Percentiles rank a stretch among this genome's conserved stretches.
Conservation (phyloP, 2,329 filamentous ascomycete species). For the Tolypocladium ophioglossoides region DNA sequence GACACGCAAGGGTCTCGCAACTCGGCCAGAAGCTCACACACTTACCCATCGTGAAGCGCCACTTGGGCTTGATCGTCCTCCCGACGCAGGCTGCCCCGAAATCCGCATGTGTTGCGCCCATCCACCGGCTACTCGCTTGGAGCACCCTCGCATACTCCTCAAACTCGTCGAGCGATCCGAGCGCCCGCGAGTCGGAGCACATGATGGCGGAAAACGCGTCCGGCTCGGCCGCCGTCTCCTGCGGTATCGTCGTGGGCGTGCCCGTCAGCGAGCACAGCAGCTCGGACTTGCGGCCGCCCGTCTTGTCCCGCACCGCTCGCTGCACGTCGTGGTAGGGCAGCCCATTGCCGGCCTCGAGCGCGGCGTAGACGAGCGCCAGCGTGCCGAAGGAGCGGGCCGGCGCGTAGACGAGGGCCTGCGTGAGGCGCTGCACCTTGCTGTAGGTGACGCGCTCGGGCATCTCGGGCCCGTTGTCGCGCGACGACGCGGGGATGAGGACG, state of each 20-base stretch:
- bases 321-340: slow-evolving; percentile 28
- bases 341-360: slow-evolving; percentile 33
- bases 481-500: slow-evolving; percentile 26
- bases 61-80: slow-evolving; percentile 25
- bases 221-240: slow-evolving; percentile 13
- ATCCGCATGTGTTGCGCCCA: slow-evolving; percentile 31
- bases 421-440: slow-evolving; percentile 32
- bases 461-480: slow-evolving; percentile 18
- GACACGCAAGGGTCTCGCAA: too few relatives aligned
- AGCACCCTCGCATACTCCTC: slow-evolving; percentile 21
- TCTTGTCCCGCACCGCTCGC: not conserved
- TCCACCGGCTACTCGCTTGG: slow-evolving; percentile 24
- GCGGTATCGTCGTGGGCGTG: slow-evolving; percentile 15
- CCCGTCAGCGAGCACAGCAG: slow-evolving; percentile 8
- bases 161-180: slow-evolving; percentile 23
- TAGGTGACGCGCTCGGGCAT: slow-evolving; percentile 41
- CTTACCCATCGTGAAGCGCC: slow-evolving; percentile 25
- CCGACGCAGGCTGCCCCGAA: slow-evolving; percentile 29
- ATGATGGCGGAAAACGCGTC: slow-evolving; percentile 35
- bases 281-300: not conserved
- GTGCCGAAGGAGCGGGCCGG: slow-evolving; percentile 29
- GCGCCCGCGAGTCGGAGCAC: slow-evolving; percentile 29
- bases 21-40: slow-evolving; percentile 2
- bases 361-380: slow-evolving; percentile 32
- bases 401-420: slow-evolving; percentile 31